These are phyloP conservation scores for Aspergillus sp. DNA, from an alignment of 2,329 filamentous ascomycete species.

Conservation along the genomic window DNA sequence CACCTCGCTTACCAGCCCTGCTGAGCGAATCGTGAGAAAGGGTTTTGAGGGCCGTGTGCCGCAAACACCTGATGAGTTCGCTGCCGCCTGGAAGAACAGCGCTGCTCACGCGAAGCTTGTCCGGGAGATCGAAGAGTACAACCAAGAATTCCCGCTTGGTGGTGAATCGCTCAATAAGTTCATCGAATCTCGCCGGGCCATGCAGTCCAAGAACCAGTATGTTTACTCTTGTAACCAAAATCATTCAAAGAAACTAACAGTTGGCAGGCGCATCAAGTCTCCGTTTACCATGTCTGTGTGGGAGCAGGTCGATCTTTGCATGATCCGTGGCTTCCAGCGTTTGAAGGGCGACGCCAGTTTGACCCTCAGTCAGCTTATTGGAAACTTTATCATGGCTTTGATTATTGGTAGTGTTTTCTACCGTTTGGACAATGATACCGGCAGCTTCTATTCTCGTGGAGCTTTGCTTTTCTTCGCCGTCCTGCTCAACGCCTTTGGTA, in stretches of 20 bases:
- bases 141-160: constrained; percentile 48
- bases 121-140: constrained; percentile 50
- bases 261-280: constrained; percentile 63
- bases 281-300: constrained; percentile 80
- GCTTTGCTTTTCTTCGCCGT: constrained; percentile 86
- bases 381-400: constrained; percentile 75
- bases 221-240: constrained; percentile 2
- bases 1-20: constrained; percentile 69
- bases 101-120: constrained; percentile 49
- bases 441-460: constrained; percentile 77
- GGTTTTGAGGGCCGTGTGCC: constrained; percentile 69
- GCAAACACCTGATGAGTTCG: constrained; percentile 73
- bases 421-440: constrained; percentile 68
- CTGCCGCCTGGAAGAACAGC: constrained; percentile 59
- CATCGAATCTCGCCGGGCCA: constrained; percentile 45
- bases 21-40: constrained; percentile 60
- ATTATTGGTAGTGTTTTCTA: constrained; percentile 83
- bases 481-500: constrained; percentile 82
- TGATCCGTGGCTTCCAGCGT: constrained; percentile 79
- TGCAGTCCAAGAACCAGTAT: constrained; percentile 48
- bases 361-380: constrained; percentile 67
- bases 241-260: constrained; percentile 3
- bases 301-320: constrained; percentile 78
- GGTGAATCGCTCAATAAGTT: constrained; percentile 48
- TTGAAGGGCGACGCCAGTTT: constrained; percentile 77